These are phyloP conservation scores for Neckera pumila DNA, from an alignment of 225 moss, liverwort and hornwort genomes.

Conservation along the genomic window DNA sequence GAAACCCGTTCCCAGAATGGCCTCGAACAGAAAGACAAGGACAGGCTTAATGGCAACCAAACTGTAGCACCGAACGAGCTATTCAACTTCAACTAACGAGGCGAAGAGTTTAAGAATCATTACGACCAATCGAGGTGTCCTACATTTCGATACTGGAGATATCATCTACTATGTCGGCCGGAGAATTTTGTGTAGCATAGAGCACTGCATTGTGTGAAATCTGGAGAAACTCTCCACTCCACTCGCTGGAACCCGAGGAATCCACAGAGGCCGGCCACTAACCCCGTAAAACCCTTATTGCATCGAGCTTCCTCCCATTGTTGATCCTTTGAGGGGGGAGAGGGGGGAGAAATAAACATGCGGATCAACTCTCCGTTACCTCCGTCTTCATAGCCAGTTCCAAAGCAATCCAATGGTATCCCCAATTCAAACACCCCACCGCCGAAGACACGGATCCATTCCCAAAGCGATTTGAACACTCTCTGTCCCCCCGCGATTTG, in stretches of 20 bases:
- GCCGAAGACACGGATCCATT: background rate
- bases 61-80: background rate
- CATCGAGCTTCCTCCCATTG: background rate
- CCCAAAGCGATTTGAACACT: background rate
- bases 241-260: background rate
- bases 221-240: background rate
- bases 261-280: background rate
- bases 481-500: background rate
- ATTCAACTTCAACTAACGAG: background rate
- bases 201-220: background rate
- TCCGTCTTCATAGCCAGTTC: background rate
- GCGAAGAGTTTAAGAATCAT: background rate
- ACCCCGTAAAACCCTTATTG: background rate
- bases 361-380: background rate
- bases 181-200: background rate
- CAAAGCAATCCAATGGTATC: background rate
- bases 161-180: background rate
- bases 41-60: background rate
- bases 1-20: background rate
- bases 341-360: background rate
- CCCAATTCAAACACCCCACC: background rate
- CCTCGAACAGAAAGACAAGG: background rate
- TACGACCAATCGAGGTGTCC: background rate
- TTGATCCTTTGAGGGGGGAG: background rate
- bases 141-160: background rate